Evolutionary conservation across 108 stramenopile species (phyloP).

Genomic region (Chaetoceros tenuissimus): DNA sequence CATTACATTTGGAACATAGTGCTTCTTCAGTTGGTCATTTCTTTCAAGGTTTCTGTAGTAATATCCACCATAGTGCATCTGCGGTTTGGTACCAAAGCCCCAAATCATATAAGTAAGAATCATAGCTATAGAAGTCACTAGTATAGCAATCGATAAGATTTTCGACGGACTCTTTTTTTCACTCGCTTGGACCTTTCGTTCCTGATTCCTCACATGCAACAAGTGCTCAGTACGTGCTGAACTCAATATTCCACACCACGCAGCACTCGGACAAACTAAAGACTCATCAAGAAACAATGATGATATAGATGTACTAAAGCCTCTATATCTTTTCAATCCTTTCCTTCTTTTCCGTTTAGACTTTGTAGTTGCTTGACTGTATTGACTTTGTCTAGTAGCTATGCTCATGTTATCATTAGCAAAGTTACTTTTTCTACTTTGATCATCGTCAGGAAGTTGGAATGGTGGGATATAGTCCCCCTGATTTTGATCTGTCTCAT

Average conservation of each 20-base stretch:
- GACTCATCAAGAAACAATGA: slow-evolving; percentile 74
- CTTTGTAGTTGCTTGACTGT: neutral
- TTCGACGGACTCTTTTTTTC: slow-evolving; percentile 26
- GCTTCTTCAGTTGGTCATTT: slow-evolving; percentile 5
- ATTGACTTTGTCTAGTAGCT: neutral
- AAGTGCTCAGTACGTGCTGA: slow-evolving; percentile 68
- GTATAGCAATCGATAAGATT: slow-evolving; percentile 43
- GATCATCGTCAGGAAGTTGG: too few relatives aligned
- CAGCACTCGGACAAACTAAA: slow-evolving; percentile 65
- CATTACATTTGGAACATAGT: slow-evolving; percentile 5
- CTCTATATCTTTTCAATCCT: slow-evolving; percentile 40
- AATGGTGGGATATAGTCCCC: too few relatives aligned
- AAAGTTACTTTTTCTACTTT: too few relatives aligned
- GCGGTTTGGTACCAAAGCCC: slow-evolving; percentile 51
- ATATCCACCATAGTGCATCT: slow-evolving; percentile 1
- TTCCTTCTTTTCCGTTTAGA: neutral
- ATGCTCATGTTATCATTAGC: too few relatives aligned
- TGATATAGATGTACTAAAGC: slow-evolving; percentile 66
- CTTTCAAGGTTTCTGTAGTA: slow-evolving; percentile 11
- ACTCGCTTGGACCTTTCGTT: slow-evolving; percentile 46
- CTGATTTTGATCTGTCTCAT: too few relatives aligned
- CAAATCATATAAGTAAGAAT: slow-evolving; percentile 49
- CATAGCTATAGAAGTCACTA: slow-evolving; percentile 45
- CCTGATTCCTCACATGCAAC: slow-evolving; percentile 62
- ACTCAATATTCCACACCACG: slow-evolving; percentile 74